These are phyloP conservation scores for Sporothrix dimorphospora DNA, from an alignment of 2,329 filamentous ascomycete species.

Conservation along the genomic window DNA sequence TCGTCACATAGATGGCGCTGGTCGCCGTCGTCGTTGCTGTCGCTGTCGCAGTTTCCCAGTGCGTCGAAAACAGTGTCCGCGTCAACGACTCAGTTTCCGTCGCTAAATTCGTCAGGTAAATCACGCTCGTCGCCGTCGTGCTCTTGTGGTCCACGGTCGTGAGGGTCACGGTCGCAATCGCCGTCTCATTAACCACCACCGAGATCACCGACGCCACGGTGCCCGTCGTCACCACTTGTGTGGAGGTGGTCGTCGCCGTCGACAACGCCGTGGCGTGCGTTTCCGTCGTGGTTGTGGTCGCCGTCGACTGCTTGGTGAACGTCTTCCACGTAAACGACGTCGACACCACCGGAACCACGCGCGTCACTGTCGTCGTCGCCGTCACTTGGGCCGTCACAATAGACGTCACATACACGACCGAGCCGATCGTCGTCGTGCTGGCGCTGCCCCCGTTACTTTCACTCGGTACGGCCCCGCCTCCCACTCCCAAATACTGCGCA, in stretches of 20 bases:
- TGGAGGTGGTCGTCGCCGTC: slow-evolving; percentile 14
- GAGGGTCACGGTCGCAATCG: slow-evolving; percentile 10
- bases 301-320: slow-evolving; percentile 20
- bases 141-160: slow-evolving; percentile 3
- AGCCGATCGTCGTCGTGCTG: not conserved
- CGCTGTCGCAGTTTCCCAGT: slow-evolving; percentile 14
- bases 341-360: slow-evolving; percentile 15
- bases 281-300: not conserved
- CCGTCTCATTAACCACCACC: slow-evolving; percentile 25
- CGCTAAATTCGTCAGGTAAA: not conserved
- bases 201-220: slow-evolving; percentile 11
- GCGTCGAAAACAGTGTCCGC: not conserved
- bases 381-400: slow-evolving; percentile 12
- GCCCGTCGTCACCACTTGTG: slow-evolving; percentile 6
- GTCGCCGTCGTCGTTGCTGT: slow-evolving; percentile 3
- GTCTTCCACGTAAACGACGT: slow-evolving; percentile 28
- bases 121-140: slow-evolving; percentile 9
- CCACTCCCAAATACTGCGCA: not conserved
- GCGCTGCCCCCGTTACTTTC: too few relatives aligned
- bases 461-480: not conserved
- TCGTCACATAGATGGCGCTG: slow-evolving; percentile 15
- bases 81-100: not conserved
- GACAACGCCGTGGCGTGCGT: not conserved
- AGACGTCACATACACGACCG: slow-evolving; percentile 22
- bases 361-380: slow-evolving; percentile 23